phyloP scores from a whole-genome alignment of 441 rosid species.

The Populus hybrid region DNA sequence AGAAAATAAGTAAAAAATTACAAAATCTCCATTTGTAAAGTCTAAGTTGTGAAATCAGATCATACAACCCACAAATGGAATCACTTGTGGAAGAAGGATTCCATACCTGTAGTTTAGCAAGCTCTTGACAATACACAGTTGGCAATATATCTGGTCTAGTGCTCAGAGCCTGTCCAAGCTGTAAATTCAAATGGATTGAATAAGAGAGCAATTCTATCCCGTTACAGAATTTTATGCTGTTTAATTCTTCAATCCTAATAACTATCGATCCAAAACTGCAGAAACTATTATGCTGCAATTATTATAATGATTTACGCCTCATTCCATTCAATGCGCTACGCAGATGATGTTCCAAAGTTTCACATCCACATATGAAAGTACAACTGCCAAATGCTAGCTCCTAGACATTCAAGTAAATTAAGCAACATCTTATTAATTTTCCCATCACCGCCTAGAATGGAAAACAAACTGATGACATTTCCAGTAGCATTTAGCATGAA shows the following conservation, averaged over 20 bases:
- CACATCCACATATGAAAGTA: not conserved
- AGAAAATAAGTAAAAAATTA: slow-evolving; percentile 9
- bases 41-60: not conserved
- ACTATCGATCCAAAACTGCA: not conserved
- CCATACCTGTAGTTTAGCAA: slow-evolving; percentile 83
- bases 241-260: slow-evolving; percentile 6
- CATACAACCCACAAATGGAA: not conserved
- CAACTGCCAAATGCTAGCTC: not conserved
- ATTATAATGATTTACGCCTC: not conserved
- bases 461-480: not conserved
- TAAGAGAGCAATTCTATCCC: slow-evolving; percentile 12
- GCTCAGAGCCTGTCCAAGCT: slow-evolving; percentile 99
- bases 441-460: not conserved
- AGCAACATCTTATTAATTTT: not conserved
- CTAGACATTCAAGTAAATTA: not conserved
- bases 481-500: not conserved
- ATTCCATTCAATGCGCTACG: not conserved
- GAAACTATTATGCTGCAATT: not conserved
- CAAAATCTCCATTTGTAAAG: slow-evolving; percentile 3
- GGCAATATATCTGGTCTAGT: slow-evolving; percentile 97
- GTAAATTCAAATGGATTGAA: slow-evolving; percentile 28
- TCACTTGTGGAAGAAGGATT: slow-evolving; percentile 13
- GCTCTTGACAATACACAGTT: slow-evolving; percentile 84
- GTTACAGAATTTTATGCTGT: not conserved
- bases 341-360: not conserved